Evolutionary conservation across 805 yeast genomes (phyloP).

Genomic region (Starmerella asiatica): DNA sequence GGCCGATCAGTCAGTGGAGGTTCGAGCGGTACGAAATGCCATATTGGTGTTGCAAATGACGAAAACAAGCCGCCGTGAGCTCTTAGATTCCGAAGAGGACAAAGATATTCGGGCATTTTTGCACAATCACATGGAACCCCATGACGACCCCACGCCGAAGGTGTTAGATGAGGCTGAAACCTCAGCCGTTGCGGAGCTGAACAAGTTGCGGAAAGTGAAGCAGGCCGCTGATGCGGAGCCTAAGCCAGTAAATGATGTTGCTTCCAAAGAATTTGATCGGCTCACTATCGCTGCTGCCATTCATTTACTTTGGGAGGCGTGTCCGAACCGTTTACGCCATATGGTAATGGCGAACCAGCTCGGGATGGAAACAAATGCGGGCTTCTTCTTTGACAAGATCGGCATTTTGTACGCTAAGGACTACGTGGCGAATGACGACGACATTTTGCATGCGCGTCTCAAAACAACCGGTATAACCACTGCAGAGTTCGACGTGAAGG

Average conservation of each 20-base stretch:
- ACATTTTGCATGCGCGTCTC: slow-evolving; percentile 78
- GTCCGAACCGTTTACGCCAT: slow-evolving; percentile 32
- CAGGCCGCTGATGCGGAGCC: no score
- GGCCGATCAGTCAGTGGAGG: no score
- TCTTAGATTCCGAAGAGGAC: slow-evolving; percentile 27
- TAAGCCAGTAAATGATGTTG: no score
- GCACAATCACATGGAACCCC: slow-evolving; percentile 14
- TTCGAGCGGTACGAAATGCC: no score
- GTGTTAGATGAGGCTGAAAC: no score
- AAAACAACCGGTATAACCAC: slow-evolving; percentile 94
- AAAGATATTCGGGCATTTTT: slow-evolving; percentile 52
- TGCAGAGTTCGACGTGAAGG: slow-evolving; percentile 54
- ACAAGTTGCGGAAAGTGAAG: neutral
- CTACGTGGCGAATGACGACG: slow-evolving; percentile 65
- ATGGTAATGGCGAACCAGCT: slow-evolving; percentile 47
- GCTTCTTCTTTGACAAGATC: slow-evolving; percentile 69
- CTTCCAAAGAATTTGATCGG: no score
- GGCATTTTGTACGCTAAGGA: slow-evolving; percentile 46
- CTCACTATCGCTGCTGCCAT: slow-evolving; percentile 54
- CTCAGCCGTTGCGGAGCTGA: neutral
- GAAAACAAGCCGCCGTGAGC: slow-evolving; percentile 29
- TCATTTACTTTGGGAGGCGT: slow-evolving; percentile 43
- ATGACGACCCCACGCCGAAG: no score
- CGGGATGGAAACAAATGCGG: slow-evolving; percentile 73
- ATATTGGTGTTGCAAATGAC: no score